Evolutionary conservation across 768 basidiomycete genomes (phyloP), one percentile per base, ranked within the genome.

Genomic region (Calocera viscosa): DNA sequence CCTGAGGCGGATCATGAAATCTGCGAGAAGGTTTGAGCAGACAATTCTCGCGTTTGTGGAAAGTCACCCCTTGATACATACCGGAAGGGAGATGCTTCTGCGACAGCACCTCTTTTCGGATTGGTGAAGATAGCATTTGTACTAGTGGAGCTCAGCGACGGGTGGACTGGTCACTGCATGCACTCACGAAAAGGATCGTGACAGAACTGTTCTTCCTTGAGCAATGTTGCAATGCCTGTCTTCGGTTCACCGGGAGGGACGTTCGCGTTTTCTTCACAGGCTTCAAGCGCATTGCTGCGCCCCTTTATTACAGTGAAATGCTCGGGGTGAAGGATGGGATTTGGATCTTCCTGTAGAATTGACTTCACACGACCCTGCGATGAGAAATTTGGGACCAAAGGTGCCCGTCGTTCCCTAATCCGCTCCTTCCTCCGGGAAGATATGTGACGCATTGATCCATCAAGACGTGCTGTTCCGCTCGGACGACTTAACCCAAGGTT

Each of bases 121-220:
- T 63, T 1, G 88, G 88, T 30, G 82, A 82, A 3, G 83, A 77
- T 3, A 91, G 73, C 86, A 91, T 90, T 65, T 89, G 82, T 12
- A 91, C 88, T 89, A 70, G 32, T 39, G 19, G 67, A 40, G 47
- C 49, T 43, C 49, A 38, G 49, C 49, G 49, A 39, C 43, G 66
- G 63, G 14, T 38, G 64, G 30, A 47, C 19, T 30, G 41, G 40
- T 12, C 12, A 38, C 28, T 30, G 49, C 5, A 24, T 47, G 66
- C 40, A 77, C 77, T 68, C 76, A 91, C 89, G 79, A 75, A 90
- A 92, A 66, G 90, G 89, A 73, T 83, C 89, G 12, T 87, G 81
- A 83, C 83, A 87, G 83, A 86, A 89, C 30, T 74, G 74, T 70
- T 82, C 78, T 76, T 91, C 89, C 70, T 83, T 26, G 24, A 68